These are phyloP conservation scores for Rhodomyrtus tomentosa DNA, from an alignment of 345 rosid genomes.

Conservation along the genomic window DNA sequence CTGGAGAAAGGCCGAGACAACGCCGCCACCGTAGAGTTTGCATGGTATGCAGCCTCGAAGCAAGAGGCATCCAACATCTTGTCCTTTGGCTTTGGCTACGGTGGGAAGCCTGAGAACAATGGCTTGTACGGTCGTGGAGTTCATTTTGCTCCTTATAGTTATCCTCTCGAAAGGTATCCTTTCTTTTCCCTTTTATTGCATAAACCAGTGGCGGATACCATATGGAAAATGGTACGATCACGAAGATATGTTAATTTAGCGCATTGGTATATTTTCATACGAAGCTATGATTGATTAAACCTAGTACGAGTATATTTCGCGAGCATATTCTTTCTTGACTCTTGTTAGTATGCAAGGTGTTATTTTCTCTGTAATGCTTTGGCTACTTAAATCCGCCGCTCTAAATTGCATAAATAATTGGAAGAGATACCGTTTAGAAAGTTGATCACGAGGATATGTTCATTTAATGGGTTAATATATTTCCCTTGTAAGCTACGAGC, in stretches of 20 bases:
- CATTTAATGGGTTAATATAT: background rate
- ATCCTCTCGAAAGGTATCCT: slow-evolving; percentile 54
- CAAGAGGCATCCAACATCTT: slow-evolving; percentile 30
- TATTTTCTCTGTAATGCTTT: background rate
- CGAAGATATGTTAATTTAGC: background rate
- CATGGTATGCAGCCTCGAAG: slow-evolving; percentile 44
- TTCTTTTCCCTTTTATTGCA: background rate
- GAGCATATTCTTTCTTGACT: background rate
- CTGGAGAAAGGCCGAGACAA: slow-evolving; percentile 33
- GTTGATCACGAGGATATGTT: background rate
- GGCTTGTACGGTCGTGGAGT: slow-evolving; percentile 51
- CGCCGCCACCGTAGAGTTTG: slow-evolving; percentile 42
- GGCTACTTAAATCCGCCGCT: background rate
- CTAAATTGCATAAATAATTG: background rate
- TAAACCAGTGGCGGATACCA: background rate
- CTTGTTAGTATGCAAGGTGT: background rate
- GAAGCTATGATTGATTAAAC: background rate
- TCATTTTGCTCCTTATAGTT: slow-evolving; percentile 51
- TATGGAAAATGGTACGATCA: background rate
- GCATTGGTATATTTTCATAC: background rate
- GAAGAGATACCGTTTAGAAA: background rate
- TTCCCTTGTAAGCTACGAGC: background rate
- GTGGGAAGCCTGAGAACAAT: slow-evolving; percentile 9
- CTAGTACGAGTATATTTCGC: background rate
- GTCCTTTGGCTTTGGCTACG: slow-evolving; percentile 48